A percentile compares a stretch with the other conserved stretches of the same genome.
These are phyloP conservation scores for Coemansia sp. DNA, from an alignment of 192 early-diverging fungal species.

Conservation along the genomic window DNA sequence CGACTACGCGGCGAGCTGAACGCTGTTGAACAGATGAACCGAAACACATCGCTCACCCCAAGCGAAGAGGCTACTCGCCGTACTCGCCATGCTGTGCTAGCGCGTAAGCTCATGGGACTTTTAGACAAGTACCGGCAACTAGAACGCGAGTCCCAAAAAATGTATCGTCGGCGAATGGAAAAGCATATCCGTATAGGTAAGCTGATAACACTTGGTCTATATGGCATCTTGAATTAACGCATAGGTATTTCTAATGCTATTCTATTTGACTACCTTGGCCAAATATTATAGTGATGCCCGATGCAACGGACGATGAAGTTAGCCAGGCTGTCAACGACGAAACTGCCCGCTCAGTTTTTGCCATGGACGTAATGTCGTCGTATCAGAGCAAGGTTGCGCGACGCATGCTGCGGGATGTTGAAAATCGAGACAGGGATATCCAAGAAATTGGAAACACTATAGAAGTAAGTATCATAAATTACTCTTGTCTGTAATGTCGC, in stretches of 20 bases:
- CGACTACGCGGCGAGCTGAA: constrained; percentile 41
- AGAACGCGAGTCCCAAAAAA: constrained; percentile 47
- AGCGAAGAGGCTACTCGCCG: constrained; percentile 45
- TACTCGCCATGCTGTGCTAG: constrained; percentile 38
- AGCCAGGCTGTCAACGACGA: constrained; percentile 34
- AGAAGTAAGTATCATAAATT: constrained; percentile 22
- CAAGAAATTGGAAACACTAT: constrained; percentile 41
- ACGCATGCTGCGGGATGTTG: constrained; percentile 46
- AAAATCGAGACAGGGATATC: constrained; percentile 46
- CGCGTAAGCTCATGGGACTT: constrained; percentile 37
- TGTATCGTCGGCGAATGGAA: constrained; percentile 45
- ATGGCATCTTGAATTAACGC: too few relatives aligned
- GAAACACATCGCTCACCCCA: constrained; percentile 27
- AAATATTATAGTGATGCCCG: constrained; percentile 33
- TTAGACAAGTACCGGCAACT: constrained; percentile 45
- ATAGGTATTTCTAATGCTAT: too few relatives aligned
- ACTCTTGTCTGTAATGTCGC: too few relatives aligned
- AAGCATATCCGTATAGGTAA: constrained; percentile 52
- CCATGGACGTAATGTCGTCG: constrained; percentile 52
- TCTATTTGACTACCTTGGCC: neutral
- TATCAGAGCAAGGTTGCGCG: constrained; percentile 41
- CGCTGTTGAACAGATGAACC: constrained; percentile 44
- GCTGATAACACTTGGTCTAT: neutral
- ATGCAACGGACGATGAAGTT: constrained; percentile 50
- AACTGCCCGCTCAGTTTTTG: constrained; percentile 42